Evolutionary conservation across 2,329 filamentous ascomycete species (phyloP).

Genomic region (Talaromyces sp.): DNA sequence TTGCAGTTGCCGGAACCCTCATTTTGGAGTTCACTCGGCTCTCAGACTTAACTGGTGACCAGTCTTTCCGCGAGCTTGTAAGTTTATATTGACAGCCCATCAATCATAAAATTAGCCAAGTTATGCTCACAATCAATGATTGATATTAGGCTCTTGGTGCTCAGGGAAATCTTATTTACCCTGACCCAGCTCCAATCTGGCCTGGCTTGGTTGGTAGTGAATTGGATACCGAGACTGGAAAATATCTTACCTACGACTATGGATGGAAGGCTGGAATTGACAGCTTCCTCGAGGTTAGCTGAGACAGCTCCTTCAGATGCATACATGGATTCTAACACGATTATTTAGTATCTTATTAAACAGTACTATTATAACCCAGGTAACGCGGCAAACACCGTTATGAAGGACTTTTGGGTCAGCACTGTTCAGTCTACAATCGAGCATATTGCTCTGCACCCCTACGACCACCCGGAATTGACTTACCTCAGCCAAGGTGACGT

Average conservation of each 20-base stretch:
- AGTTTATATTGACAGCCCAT: not conserved
- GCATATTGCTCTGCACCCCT: constrained; percentile 17
- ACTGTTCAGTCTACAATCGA: constrained; percentile 17
- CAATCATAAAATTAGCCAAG: not conserved
- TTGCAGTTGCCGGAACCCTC: constrained; percentile 19
- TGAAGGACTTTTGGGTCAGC: constrained; percentile 19
- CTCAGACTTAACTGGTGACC: constrained; percentile 20
- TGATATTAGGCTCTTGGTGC: constrained; percentile 14
- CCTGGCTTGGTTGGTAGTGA: constrained; percentile 19
- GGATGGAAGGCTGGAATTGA: constrained; percentile 21
- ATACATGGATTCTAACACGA: not conserved
- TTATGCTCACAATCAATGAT: not conserved
- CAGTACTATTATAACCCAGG: constrained; percentile 18
- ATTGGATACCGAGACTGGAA: constrained; percentile 18
- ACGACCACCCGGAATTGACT: constrained; percentile 17
- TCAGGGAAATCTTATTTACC: constrained; percentile 18
- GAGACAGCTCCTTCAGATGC: not conserved
- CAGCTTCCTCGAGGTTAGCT: constrained; percentile 19
- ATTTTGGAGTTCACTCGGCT: constrained; percentile 20
- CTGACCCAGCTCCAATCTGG: constrained; percentile 16
- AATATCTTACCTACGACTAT: constrained; percentile 19
- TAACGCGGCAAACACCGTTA: constrained; percentile 5
- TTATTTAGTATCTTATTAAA: constrained; percentile 19
- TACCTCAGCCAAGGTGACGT: constrained; percentile 17
- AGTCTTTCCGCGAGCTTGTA: constrained; percentile 17